phyloP scores from a whole-genome alignment of 371 early-diverging fungal species.

The Lichtheimia ornata region DNA sequence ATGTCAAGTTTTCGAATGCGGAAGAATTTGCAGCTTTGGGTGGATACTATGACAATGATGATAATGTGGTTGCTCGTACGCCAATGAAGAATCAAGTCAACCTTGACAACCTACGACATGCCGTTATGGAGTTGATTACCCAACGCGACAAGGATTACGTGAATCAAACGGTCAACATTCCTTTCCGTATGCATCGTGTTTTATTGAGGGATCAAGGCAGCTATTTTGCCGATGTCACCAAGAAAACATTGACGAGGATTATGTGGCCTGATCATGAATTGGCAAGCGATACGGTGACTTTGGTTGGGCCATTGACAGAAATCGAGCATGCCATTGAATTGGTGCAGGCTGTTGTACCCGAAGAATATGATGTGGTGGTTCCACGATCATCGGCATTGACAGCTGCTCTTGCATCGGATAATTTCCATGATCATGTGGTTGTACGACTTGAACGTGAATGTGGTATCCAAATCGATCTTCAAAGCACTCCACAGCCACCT shows the following conservation, averaged over 20 bases:
- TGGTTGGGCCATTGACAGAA: conserved; percentile 48
- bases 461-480: conserved; percentile 17
- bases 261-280: conserved; percentile 57
- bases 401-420: conserved; percentile 14
- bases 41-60: conserved; percentile 78
- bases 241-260: conserved; percentile 54
- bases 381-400: conserved; percentile 31
- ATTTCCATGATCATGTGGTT: conserved; percentile 16
- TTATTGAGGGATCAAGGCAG: conserved; percentile 45
- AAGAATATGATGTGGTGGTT: conserved; percentile 37
- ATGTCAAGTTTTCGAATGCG: conserved; percentile 88
- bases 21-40: conserved; percentile 79
- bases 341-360: conserved; percentile 41
- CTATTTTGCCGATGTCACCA: conserved; percentile 40
- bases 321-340: conserved; percentile 33
- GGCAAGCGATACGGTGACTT: conserved; percentile 33
- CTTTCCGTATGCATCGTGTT: conserved; percentile 48
- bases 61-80: conserved; percentile 89
- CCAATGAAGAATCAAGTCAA: conserved; percentile 81
- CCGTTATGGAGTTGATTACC: conserved; percentile 75
- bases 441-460: conserved; percentile 19
- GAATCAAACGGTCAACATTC: conserved; percentile 35
- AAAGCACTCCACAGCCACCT: conserved; percentile 12
- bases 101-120: conserved; percentile 66
- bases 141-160: conserved; percentile 59